Conservation (phyloP, 2,329 filamentous ascomycete genomes). For the Dactylonectria estremocensis region DNA sequence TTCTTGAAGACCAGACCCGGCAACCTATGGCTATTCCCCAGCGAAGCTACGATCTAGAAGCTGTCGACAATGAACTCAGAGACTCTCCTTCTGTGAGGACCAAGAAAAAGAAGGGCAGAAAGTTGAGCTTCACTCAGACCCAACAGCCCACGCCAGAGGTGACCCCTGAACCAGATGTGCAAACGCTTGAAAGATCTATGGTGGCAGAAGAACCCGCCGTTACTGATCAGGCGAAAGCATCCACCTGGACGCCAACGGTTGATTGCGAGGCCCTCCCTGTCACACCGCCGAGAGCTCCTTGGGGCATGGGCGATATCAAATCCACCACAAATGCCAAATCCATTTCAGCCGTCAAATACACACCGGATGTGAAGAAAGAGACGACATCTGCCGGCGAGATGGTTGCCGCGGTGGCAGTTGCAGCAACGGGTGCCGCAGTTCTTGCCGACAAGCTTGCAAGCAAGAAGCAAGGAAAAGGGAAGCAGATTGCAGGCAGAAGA, state of each 20-base stretch:
- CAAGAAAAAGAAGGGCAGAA: conserved; percentile 49
- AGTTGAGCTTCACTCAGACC: conserved; percentile 18
- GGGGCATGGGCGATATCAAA: conserved; percentile 9
- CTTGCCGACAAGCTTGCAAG: conserved; percentile 53
- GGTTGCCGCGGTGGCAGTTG: conserved; percentile 42
- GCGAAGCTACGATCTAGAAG: not conserved
- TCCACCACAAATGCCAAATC: not conserved
- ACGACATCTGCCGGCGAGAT: conserved; percentile 32
- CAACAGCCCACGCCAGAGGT: conserved; percentile 25
- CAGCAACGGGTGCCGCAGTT: conserved; percentile 50
- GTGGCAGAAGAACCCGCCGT: conserved; percentile 9
- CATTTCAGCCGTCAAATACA: too few species aligned
- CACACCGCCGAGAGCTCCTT: conserved; percentile 15
- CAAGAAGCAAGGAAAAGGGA: conserved; percentile 55
- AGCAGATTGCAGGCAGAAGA: conserved; percentile 59
- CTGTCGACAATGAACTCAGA: conserved; percentile 6
- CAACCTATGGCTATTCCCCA: conserved; percentile 9
- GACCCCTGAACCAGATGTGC: conserved; percentile 22
- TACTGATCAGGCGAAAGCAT: conserved; percentile 4
- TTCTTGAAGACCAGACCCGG: not conserved
- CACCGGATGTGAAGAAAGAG: conserved; percentile 18
- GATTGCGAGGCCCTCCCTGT: conserved; percentile 6
- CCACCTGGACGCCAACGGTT: not conserved
- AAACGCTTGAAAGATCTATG: conserved; percentile 7
- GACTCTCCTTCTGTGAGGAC: conserved; percentile 39